Evolutionary conservation across 2,329 filamentous ascomycete genomes (phyloP).

Genomic region (Fusarium sp.): DNA sequence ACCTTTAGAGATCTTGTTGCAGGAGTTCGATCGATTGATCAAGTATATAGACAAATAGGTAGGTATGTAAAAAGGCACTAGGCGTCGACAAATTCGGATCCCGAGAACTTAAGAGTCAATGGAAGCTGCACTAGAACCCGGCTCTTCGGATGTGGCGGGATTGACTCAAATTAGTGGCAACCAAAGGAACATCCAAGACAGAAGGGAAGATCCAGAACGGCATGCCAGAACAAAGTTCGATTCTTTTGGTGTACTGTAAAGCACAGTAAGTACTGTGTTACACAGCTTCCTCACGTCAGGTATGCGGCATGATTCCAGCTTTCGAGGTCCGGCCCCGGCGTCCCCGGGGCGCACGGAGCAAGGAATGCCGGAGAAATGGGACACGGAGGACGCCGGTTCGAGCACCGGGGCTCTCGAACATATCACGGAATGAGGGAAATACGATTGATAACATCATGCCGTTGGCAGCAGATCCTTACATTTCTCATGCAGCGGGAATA

Average conservation of each 20-base stretch:
- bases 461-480: conserved; percentile 8
- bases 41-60: neutral
- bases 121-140: conserved; percentile 21
- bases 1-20: neutral
- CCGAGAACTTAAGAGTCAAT: conserved; percentile 2
- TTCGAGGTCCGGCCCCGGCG: conserved; percentile 34
- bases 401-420: conserved; percentile 26
- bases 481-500: conserved; percentile 2
- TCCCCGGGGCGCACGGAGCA: conserved; percentile 32
- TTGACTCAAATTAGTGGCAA: conserved; percentile 31
- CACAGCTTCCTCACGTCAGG: conserved; percentile 1
- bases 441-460: conserved; percentile 5
- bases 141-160: conserved; percentile 30
- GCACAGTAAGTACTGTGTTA: neutral
- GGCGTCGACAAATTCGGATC: neutral
- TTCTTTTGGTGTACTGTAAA: neutral
- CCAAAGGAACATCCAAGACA: conserved; percentile 14
- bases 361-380: conserved; percentile 22
- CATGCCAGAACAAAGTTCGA: neutral
- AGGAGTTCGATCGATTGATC: neutral
- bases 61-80: neutral
- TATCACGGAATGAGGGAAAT: conserved; percentile 29
- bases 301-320: conserved; percentile 20
- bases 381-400: conserved; percentile 20
- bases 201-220: conserved; percentile 18